These are phyloP conservation scores for Crepidotus variabilis DNA, from an alignment of 768 basidiomycete genomes.

Conservation along the genomic window DNA sequence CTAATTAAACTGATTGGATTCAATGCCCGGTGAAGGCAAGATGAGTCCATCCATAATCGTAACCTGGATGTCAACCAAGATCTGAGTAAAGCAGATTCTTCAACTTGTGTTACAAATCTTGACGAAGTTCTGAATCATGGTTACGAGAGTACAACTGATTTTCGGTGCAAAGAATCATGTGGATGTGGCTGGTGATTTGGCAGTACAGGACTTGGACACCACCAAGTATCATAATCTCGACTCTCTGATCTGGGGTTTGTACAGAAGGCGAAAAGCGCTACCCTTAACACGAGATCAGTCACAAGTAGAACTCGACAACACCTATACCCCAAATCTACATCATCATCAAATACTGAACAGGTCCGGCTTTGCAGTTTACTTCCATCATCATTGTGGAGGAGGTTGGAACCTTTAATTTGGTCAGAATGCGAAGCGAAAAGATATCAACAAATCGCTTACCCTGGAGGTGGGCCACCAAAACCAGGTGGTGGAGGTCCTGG, in stretches of 20 bases:
- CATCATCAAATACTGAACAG: background rate
- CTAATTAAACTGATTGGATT: no score
- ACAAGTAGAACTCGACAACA: background rate
- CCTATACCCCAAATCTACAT: background rate
- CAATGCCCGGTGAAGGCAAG: no score
- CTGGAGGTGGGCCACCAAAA: constrained; percentile 78
- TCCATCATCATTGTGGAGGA: constrained; percentile 25
- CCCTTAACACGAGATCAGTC: background rate
- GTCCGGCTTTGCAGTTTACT: background rate
- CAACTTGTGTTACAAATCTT: no score
- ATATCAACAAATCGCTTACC: constrained; percentile 43
- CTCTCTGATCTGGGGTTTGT: background rate
- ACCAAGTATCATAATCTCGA: no score
- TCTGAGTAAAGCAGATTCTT: no score
- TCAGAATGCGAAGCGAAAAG: constrained; percentile 9
- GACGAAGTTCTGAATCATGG: no score
- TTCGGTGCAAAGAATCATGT: no score
- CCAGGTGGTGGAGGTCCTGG: constrained; percentile 61
- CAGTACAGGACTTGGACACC: no score
- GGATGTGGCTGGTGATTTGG: no score
- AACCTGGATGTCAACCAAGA: no score
- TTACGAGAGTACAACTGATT: no score
- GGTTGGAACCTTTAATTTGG: constrained; percentile 43
- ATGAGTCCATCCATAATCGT: no score
- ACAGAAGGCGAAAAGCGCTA: background rate